phyloP scores from a whole-genome alignment of 495 filamentous ascomycete genomes.

The Staphylotrichum longicolle region DNA sequence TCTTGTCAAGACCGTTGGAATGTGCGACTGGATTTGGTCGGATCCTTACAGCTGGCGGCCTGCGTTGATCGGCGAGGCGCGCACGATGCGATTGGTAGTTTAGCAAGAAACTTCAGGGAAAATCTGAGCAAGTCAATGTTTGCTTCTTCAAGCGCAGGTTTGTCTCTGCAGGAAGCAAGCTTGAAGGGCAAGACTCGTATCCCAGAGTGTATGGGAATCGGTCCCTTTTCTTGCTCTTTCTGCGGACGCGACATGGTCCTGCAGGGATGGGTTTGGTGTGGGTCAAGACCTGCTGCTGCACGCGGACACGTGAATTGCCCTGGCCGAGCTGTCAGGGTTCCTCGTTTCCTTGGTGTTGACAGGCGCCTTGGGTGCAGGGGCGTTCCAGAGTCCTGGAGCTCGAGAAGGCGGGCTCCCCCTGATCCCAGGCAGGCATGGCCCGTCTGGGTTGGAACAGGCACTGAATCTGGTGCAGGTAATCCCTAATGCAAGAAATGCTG shows the following conservation, averaged over 20 bases:
- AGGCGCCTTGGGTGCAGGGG: constrained; percentile 7
- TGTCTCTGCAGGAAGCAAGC: constrained; percentile 1
- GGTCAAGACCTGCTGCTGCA: constrained; percentile 32
- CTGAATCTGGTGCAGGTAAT: too few relatives aligned
- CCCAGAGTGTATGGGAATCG: background rate
- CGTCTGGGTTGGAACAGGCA: too few relatives aligned
- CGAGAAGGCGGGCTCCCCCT: background rate
- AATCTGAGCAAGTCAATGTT: background rate
- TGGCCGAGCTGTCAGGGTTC: background rate
- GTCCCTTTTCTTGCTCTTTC: background rate
- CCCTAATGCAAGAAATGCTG: too few relatives aligned
- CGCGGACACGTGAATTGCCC: constrained; percentile 32
- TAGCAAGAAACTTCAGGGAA: background rate
- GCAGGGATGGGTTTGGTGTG: constrained; percentile 33
- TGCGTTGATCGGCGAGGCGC: too few relatives aligned
- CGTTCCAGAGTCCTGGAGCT: constrained; percentile 9
- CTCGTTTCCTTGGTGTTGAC: constrained; percentile 5
- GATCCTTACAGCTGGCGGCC: too few relatives aligned
- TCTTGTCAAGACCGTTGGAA: too few relatives aligned
- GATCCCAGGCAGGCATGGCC: too few relatives aligned
- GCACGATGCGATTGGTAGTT: too few relatives aligned
- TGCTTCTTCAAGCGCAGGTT: constrained; percentile 2
- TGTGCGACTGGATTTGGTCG: too few relatives aligned
- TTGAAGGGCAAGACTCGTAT: background rate
- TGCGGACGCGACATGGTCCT: constrained; percentile 1